A percentile compares a stretch with the other conserved stretches of the same genome.
Evolutionary conservation across 2,329 filamentous ascomycete species (phyloP).

Genomic region (Monosporascus sp.): DNA sequence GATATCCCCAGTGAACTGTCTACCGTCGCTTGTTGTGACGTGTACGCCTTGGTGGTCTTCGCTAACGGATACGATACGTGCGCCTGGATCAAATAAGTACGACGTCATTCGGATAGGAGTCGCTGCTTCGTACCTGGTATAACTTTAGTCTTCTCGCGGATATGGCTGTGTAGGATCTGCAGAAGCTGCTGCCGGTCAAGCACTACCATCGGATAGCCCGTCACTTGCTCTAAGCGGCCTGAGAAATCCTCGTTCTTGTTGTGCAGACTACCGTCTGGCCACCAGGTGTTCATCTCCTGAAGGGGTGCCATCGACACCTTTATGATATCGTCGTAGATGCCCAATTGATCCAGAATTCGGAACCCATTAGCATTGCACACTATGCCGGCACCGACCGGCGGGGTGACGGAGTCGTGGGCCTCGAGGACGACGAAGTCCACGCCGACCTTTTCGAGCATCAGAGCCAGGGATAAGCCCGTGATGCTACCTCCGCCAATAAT

Average conservation of each 20-base stretch:
- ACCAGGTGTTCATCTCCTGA: slow-evolving; percentile 1
- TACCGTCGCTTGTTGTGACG: slow-evolving; percentile 3
- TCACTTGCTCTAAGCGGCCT: slow-evolving; percentile 2
- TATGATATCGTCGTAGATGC: slow-evolving; percentile 25
- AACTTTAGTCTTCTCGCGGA: slow-evolving; percentile 20
- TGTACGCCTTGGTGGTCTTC: slow-evolving; percentile 3
- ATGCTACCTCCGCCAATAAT: slow-evolving; percentile 14
- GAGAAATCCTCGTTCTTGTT: slow-evolving; percentile 2
- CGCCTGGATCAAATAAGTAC: slow-evolving; percentile 11
- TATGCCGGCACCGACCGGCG: slow-evolving; percentile 35
- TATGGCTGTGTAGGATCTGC: slow-evolving; percentile 10
- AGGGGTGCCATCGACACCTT: background rate
- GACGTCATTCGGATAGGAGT: slow-evolving; percentile 8
- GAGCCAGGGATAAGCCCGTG: slow-evolving; percentile 34
- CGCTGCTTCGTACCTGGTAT: slow-evolving; percentile 13
- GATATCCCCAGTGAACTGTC: slow-evolving; percentile 5
- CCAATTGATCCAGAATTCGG: slow-evolving; percentile 38
- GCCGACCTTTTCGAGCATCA: slow-evolving; percentile 30
- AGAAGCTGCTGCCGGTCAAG: slow-evolving; percentile 17
- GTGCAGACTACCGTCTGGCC: slow-evolving; percentile 3
- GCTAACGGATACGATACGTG: slow-evolving; percentile 9
- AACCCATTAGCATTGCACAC: slow-evolving; percentile 29
- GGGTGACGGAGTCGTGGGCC: slow-evolving; percentile 25
- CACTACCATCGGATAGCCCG: slow-evolving; percentile 9
- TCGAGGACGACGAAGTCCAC: slow-evolving; percentile 41